Base-by-base conservation (phyloP, 1,284 basidiomycete species). In the Acaromyces ingoldii region DNA sequence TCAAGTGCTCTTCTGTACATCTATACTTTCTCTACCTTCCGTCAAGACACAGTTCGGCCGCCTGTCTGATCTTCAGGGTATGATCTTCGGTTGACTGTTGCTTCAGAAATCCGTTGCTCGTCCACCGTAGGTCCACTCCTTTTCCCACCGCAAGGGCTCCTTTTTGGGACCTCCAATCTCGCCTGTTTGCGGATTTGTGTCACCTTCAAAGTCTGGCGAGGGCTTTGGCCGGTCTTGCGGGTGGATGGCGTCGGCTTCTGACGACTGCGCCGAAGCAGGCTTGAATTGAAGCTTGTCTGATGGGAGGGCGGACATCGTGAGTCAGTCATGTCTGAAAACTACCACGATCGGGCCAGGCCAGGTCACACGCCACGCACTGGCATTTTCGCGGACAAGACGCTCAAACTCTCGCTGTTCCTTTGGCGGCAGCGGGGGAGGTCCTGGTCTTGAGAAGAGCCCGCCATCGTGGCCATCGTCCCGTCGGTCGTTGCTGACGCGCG, bases 81-180 rank as follows among this genome's bases (percentile, higher is more conserved):
- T 4, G 7, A 37, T 37, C 24, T 3, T 17, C 7, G 7, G 17
- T 37, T 22, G 6, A 7, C 4, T 37, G 4, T 37, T 3, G 17
- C 2, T 19, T 46, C 40, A 74, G 49, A 72, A 75, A 44, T 75
- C 72, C 15, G 67, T 69, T 1, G 71, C 69, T 22, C 74, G 59
- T 0, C 75, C 75, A 13, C 69, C 74, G 41, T 67, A 76, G 2
- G 67, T 65, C 74, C 74, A 76, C 38, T 76, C 75, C 39, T 61
- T 58, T 29, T 67, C 60, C 62, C 72, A 74, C 25, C 56, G 70
- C 51, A 82, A 76, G 17, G 81, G 81, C 63, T 82, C 81, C 17
- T 76, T 75, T 70, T 82, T 82, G 1, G 81, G 81, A 0, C 81
- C 81, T 0, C 81, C 81, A 6, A 78, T 61, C 63, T 82, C 81